These are phyloP conservation scores for Manihot esculenta DNA, from an alignment of 441 rosid genomes.

Conservation along the genomic window DNA sequence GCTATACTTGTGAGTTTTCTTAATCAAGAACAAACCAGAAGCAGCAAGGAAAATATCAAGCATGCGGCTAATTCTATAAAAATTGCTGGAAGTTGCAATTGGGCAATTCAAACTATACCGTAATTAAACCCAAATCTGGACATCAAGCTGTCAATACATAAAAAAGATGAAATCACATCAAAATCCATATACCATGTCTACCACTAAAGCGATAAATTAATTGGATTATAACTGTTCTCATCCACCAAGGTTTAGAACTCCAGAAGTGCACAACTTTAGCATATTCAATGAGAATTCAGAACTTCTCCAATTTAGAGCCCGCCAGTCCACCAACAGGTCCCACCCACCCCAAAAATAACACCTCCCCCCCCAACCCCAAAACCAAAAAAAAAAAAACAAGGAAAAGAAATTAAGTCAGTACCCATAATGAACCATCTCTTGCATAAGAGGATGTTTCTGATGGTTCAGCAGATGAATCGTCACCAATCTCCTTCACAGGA, in stretches of 20 bases:
- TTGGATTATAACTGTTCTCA: neutral
- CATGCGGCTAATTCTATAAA: neutral
- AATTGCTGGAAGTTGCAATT: neutral
- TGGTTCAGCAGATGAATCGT: slow-evolving; percentile 35
- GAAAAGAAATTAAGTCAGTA: too few relatives aligned
- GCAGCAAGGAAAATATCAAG: neutral
- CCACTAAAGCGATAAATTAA: neutral
- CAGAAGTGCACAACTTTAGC: neutral
- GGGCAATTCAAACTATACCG: neutral
- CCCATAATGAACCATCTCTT: slow-evolving; percentile 87
- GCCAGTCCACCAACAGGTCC: neutral
- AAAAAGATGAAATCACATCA: neutral
- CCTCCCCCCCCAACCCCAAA: neutral
- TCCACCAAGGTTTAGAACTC: neutral
- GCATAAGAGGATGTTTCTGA: slow-evolving; percentile 54
- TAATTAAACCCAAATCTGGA: neutral
- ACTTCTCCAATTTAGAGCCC: neutral
- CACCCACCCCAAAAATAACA: too few relatives aligned
- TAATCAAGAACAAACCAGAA: slow-evolving; percentile 10
- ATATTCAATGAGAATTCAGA: neutral
- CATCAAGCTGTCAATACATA: neutral
- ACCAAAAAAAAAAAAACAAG: too few relatives aligned
- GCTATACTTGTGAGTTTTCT: slow-evolving; percentile 22
- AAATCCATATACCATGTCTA: neutral
- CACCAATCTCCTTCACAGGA: slow-evolving; percentile 43